A percentile compares a stretch with the other conserved stretches of the same genome.
These are phyloP conservation scores for Erythrophleum ivorense DNA, from an alignment of 331 rosid genomes.

Conservation along the genomic window DNA sequence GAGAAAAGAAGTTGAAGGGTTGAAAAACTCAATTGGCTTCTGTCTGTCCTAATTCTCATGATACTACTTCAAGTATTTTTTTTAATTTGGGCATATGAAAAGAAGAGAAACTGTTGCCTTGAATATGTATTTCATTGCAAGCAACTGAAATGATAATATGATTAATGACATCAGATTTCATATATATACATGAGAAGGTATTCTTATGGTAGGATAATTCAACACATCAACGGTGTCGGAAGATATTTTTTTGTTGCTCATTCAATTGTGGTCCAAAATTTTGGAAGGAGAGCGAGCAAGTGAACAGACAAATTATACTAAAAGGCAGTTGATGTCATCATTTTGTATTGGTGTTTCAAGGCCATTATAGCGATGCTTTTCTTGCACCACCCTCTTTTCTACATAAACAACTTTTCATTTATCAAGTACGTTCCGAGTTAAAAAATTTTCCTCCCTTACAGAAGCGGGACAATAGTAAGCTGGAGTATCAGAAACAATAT, in stretches of 20 bases:
- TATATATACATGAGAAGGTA: conserved; percentile 22
- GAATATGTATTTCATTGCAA: conserved; percentile 33
- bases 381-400: conserved; percentile 24
- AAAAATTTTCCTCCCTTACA: conserved; percentile 36
- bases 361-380: conserved; percentile 40
- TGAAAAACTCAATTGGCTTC: conserved; percentile 18
- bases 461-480: conserved; percentile 36
- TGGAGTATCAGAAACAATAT: conserved; percentile 20
- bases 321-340: conserved; percentile 58
- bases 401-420: conserved; percentile 37
- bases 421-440: conserved; percentile 34
- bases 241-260: conserved; percentile 45
- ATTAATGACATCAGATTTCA: conserved; percentile 45
- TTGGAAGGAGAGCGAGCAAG: conserved; percentile 40
- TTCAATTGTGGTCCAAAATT: conserved; percentile 68
- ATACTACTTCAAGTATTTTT: conserved; percentile 35
- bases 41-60: conserved; percentile 36
- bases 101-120: conserved; percentile 43
- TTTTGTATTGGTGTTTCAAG: conserved; percentile 40
- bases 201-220: conserved; percentile 42
- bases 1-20: conserved; percentile 25
- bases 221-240: conserved; percentile 42
- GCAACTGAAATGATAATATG: conserved; percentile 41
- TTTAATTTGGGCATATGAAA: conserved; percentile 32
- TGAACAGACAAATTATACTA: conserved; percentile 60